Evolutionary conservation across 2,329 filamentous ascomycete genomes (phyloP).

Genomic region (Leptodontidium sp.): DNA sequence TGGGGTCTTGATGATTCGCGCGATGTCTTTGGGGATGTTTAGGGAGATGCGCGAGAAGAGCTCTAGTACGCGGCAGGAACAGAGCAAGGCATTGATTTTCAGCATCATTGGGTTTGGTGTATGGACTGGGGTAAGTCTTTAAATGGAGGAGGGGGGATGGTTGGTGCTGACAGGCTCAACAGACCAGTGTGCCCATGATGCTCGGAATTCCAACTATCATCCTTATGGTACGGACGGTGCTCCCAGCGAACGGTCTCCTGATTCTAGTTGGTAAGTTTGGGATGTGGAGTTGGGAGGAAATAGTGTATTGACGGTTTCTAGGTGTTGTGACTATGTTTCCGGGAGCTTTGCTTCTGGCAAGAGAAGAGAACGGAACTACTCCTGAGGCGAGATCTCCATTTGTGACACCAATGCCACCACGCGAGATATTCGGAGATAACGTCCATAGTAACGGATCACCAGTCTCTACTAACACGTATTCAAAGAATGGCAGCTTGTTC

Average conservation of each 20-base stretch:
- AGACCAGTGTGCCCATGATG: slow-evolving; percentile 46
- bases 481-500: slow-evolving; percentile 42
- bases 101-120: slow-evolving; percentile 41
- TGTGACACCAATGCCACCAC: slow-evolving; percentile 35
- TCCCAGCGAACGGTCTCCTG: slow-evolving; percentile 45
- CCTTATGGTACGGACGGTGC: slow-evolving; percentile 43
- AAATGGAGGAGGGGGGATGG: not conserved
- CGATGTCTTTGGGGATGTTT: slow-evolving; percentile 39
- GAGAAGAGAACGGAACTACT: slow-evolving; percentile 39
- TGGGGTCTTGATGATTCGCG: slow-evolving; percentile 40
- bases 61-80: slow-evolving; percentile 31
- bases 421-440: slow-evolving; percentile 37
- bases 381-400: slow-evolving; percentile 47
- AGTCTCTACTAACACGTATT: slow-evolving; percentile 35
- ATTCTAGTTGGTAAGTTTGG: slow-evolving; percentile 43
- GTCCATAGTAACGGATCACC: slow-evolving; percentile 41
- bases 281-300: not conserved
- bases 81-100: slow-evolving; percentile 42
- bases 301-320: slow-evolving; percentile 27
- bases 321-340: slow-evolving; percentile 43
- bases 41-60: slow-evolving; percentile 31
- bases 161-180: slow-evolving; percentile 30
- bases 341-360: slow-evolving; percentile 36
- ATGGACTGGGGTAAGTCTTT: slow-evolving; percentile 44
- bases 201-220: slow-evolving; percentile 42